phyloP scores from a whole-genome alignment of 768 basidiomycete species.

The Amanita muscaria region DNA sequence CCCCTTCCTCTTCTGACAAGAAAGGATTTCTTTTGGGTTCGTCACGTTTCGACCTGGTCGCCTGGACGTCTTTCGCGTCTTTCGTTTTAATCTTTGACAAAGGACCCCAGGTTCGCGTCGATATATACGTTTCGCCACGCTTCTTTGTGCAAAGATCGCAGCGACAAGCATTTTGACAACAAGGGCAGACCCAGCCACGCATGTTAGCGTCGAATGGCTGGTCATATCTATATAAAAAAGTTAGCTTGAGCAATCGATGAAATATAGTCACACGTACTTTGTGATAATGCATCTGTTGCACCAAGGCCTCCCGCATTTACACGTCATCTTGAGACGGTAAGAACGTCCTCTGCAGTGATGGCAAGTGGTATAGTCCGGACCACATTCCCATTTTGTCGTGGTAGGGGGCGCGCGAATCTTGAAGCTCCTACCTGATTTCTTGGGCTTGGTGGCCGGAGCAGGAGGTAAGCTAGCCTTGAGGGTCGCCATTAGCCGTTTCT shows the following conservation, averaged over 20 bases:
- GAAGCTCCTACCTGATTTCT: too few relatives aligned
- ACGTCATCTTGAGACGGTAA: constrained; percentile 11
- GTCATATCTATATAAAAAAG: constrained; percentile 20
- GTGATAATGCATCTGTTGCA: constrained; percentile 11
- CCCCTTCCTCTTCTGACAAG: too few relatives aligned
- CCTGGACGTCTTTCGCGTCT: too few relatives aligned
- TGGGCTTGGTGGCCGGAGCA: neutral
- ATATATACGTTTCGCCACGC: constrained; percentile 40
- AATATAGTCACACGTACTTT: constrained; percentile 12
- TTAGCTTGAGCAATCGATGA: neutral
- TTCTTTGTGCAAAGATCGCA: constrained; percentile 36
- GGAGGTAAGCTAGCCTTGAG: too few relatives aligned
- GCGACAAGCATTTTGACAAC: constrained; percentile 36
- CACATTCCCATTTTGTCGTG: constrained; percentile 1
- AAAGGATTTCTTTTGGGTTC: too few relatives aligned
- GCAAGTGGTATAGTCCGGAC: constrained; percentile 13
- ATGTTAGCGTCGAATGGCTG: constrained; percentile 14
- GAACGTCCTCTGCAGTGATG: constrained; percentile 16
- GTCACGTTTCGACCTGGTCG: too few relatives aligned
- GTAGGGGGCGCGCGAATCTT: constrained; percentile 6
- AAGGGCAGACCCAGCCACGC: constrained; percentile 32
- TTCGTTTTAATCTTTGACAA: too few relatives aligned
- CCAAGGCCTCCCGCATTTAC: constrained; percentile 13
- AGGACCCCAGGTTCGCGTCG: constrained; percentile 14
- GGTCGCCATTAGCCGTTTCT: too few relatives aligned